A percentile compares a stretch with the other conserved stretches of the same genome.
These are phyloP conservation scores for Wolfiporia cocos DNA, from an alignment of 1,284 basidiomycete species.

Conservation along the genomic window DNA sequence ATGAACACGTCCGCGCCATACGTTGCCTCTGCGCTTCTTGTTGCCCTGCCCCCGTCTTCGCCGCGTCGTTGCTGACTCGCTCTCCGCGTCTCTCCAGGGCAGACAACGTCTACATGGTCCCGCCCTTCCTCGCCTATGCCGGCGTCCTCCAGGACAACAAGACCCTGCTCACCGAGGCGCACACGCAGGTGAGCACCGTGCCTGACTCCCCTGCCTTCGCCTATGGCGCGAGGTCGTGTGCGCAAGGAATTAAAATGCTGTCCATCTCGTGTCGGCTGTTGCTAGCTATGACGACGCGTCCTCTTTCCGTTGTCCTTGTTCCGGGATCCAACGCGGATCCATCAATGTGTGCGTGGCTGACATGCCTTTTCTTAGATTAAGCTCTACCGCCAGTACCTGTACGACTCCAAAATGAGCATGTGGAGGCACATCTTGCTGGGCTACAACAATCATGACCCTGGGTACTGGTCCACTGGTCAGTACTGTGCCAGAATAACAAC, in stretches of 20 bases:
- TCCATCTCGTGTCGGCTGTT: neutral
- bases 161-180: constrained; percentile 63
- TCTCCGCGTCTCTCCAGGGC: too few relatives aligned
- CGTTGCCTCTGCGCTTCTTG: too few relatives aligned
- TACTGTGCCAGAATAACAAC: too few relatives aligned
- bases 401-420: constrained; percentile 41
- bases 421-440: constrained; percentile 72
- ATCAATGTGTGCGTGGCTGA: neutral
- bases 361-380: constrained; percentile 33
- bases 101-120: constrained; percentile 84
- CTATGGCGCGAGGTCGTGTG: too few relatives aligned
- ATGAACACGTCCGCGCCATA: too few relatives aligned
- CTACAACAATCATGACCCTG: constrained; percentile 41
- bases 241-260: neutral
- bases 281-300: too few relatives aligned
- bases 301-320: too few relatives aligned
- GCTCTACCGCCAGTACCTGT: constrained; percentile 67
- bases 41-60: too few relatives aligned
- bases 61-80: too few relatives aligned
- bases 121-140: constrained; percentile 90
- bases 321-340: too few relatives aligned
- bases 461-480: constrained; percentile 72
- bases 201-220: neutral
- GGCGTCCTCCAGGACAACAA: constrained; percentile 67
- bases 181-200: constrained; percentile 46